Percentiles rank a stretch among this genome's conserved stretches.
Conservation (phyloP, 1,284 basidiomycete genomes). For the Pascua sp. region DNA sequence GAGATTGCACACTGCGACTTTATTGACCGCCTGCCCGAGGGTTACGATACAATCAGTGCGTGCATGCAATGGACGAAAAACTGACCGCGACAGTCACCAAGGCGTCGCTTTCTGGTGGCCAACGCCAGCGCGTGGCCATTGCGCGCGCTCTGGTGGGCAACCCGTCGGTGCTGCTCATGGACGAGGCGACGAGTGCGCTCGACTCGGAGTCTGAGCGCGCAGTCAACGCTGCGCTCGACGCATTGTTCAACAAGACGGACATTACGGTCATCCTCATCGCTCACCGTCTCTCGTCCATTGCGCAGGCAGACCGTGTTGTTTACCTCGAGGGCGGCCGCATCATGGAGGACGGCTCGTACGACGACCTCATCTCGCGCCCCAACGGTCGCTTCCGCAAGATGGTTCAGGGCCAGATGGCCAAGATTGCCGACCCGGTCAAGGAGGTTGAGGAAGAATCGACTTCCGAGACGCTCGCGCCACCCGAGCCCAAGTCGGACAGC, state of each 20-base stretch:
- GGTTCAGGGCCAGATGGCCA: slow-evolving; percentile 46
- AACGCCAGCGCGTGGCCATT: slow-evolving; percentile 54
- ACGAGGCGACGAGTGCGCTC: slow-evolving; percentile 45
- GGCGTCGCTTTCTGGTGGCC: slow-evolving; percentile 50
- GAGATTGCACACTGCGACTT: slow-evolving; percentile 47
- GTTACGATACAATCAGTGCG: slow-evolving; percentile 44
- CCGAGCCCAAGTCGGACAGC: background rate
- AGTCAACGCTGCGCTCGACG: slow-evolving; percentile 50
- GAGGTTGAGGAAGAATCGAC: slow-evolving; percentile 7
- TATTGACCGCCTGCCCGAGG: slow-evolving; percentile 42
- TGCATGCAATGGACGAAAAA: background rate
- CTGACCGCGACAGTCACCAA: slow-evolving; percentile 32
- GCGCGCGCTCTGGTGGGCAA: slow-evolving; percentile 53
- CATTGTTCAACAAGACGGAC: slow-evolving; percentile 50
- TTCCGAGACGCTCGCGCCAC: background rate
- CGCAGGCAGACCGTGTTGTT: slow-evolving; percentile 52
- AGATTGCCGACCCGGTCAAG: slow-evolving; percentile 35
- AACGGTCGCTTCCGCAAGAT: slow-evolving; percentile 46
- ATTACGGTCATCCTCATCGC: slow-evolving; percentile 55
- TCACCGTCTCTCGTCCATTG: slow-evolving; percentile 54
- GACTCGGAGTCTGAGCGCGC: slow-evolving; percentile 45
- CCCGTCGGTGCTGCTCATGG: slow-evolving; percentile 51
- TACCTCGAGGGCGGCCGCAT: slow-evolving; percentile 52
- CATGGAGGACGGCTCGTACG: slow-evolving; percentile 52
- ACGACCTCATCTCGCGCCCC: slow-evolving; percentile 44